phyloP scores from a whole-genome alignment of 352 stramenopile genomes.

The Phytophthora kernoviae region DNA sequence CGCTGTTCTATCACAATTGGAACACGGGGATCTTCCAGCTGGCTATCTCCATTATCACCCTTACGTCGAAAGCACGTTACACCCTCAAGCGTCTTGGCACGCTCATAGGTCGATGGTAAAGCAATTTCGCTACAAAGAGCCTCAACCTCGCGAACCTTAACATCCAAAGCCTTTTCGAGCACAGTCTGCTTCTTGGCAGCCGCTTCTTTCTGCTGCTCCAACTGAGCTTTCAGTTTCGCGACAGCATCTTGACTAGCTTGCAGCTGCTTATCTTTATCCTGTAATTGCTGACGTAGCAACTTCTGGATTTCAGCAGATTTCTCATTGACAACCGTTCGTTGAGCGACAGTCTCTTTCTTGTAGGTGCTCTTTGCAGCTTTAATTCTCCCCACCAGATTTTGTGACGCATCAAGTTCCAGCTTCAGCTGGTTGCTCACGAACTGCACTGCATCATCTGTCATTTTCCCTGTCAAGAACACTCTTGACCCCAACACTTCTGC shows the following conservation, averaged over 20 bases:
- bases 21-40: conserved; percentile 68
- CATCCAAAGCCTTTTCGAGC: conserved; percentile 46
- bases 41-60: conserved; percentile 30
- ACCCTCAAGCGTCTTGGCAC: conserved; percentile 51
- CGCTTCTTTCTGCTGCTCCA: conserved; percentile 54
- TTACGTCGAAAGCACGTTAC: conserved; percentile 56
- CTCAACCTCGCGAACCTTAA: conserved; percentile 68
- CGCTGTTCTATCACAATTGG: conserved; percentile 28
- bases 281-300: conserved; percentile 37
- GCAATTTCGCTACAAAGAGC: conserved; percentile 54
- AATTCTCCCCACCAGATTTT: conserved; percentile 27
- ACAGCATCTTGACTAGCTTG: conserved; percentile 35
- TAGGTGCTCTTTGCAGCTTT: conserved; percentile 17
- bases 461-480: conserved; percentile 38
- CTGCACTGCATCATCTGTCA: conserved; percentile 37
- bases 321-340: not conserved
- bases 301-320: conserved; percentile 14
- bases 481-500: conserved; percentile 36
- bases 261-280: conserved; percentile 40
- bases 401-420: conserved; percentile 30
- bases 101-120: conserved; percentile 45
- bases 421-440: conserved; percentile 39
- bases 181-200: conserved; percentile 41
- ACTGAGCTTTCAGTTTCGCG: conserved; percentile 47
- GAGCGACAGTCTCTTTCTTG: conserved; percentile 6